Conservation (phyloP, 768 basidiomycete genomes). For the Lentinus tigrinus region DNA sequence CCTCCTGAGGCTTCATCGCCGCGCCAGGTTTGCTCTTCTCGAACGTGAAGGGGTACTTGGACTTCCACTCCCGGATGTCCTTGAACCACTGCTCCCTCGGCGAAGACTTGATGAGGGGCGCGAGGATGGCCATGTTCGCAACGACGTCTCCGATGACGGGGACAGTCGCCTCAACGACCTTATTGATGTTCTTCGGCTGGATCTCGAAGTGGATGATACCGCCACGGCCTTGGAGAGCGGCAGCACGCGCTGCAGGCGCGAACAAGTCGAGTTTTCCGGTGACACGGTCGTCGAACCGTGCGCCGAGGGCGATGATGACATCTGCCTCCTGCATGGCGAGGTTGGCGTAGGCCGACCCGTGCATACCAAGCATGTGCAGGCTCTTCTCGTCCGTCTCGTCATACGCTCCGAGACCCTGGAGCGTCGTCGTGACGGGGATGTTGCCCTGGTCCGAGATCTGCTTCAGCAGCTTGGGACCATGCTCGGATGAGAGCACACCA, state of each 20-base stretch:
- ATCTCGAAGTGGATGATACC: slow-evolving; percentile 99
- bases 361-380: slow-evolving; percentile 99
- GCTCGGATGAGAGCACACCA: slow-evolving; percentile 78
- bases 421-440: slow-evolving; percentile 95
- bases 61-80: slow-evolving; percentile 84
- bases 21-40: slow-evolving; percentile 58
- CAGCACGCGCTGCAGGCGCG: slow-evolving; percentile 86
- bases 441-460: slow-evolving; percentile 81
- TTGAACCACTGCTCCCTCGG: slow-evolving; percentile 80
- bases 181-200: slow-evolving; percentile 98
- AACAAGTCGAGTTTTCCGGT: slow-evolving; percentile 89
- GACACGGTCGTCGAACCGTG: slow-evolving; percentile 96
- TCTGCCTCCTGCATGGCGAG: slow-evolving; percentile 97
- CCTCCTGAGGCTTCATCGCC: slow-evolving; percentile 94
- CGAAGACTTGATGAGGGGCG: slow-evolving; percentile 68
- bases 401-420: slow-evolving; percentile 94
- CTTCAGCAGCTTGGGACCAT: slow-evolving; percentile 80
- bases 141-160: slow-evolving; percentile 94
- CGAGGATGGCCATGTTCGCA: slow-evolving; percentile 74
- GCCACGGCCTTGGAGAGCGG: slow-evolving; percentile 81
- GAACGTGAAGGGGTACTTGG: slow-evolving; percentile 87
- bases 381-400: slow-evolving; percentile 86
- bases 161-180: slow-evolving; percentile 92
- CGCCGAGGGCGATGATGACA: slow-evolving; percentile 95
- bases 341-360: slow-evolving; percentile 96